Evolutionary conservation across 2,329 filamentous ascomycete genomes (phyloP), one percentile per base, ranked within the genome.

Genomic region (Chaetoscypha palmicola): DNA sequence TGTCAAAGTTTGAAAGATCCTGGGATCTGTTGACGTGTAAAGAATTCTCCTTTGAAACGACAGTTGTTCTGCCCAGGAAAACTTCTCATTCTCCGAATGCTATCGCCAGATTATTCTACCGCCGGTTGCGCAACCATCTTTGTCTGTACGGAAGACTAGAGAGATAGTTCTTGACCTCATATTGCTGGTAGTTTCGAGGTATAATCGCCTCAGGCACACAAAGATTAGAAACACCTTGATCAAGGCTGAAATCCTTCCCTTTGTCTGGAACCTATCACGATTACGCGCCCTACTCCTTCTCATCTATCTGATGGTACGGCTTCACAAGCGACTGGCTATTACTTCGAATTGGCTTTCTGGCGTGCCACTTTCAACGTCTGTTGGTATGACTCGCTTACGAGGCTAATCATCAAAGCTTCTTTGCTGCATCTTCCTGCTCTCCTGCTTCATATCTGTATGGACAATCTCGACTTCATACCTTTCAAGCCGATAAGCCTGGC

Each of bases 271-370:
- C 53, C 49, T 48, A 52, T 56, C 51, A 53, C 36, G 16, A 36
- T 5, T 45, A 53, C 17, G 34, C 50, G 48, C 53, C 48, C 46
- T 48, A 49, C 51, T 46, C 53, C 50, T 43, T 40, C 46, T 24
- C 38, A 42, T 49, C 37, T 47, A 48, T 48, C 47, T 50, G 42
- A 45, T 14, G 34, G 11, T 24, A 20, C n/a, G n/a, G n/a, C n/a
- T n/a, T n/a, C n/a, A n/a, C n/a, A 28, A 38, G 34, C 31, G n/a
- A 49, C 48, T 46, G 46, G 46, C 36, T 46, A 20, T 10, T 14
- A 33, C n/a, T 10, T 4, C 21, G 23, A 42, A 45, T 41, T 35
- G 45, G 39, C 34, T 47, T 35, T 30, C 36, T 22, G 12, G 9
- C 11, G 4, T 11, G 28, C 9, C 11, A 11, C 28, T 45, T 17